These are phyloP conservation scores for Crataegus laevigata DNA, from an alignment of 306 rosid species.

Conservation along the genomic window DNA sequence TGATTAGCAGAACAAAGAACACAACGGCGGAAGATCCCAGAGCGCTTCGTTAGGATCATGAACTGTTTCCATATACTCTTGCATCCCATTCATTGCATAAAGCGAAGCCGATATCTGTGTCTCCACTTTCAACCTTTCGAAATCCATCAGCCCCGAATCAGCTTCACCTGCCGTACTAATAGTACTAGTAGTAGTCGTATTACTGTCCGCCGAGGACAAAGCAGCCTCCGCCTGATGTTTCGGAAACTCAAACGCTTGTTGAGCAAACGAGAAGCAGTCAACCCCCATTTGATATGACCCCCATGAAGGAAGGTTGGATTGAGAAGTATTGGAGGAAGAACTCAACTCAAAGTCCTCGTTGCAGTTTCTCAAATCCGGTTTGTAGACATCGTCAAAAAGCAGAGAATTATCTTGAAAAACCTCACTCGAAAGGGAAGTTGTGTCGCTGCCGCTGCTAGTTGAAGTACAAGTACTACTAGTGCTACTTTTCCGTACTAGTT, in stretches of 20 bases:
- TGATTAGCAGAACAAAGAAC: conserved; percentile 48
- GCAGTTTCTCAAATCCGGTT: conserved; percentile 61
- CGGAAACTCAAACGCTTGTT: conserved; percentile 42
- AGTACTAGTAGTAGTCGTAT: neutral
- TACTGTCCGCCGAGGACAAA: neutral
- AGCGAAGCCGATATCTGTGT: conserved; percentile 91
- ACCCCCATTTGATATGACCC: conserved; percentile 25
- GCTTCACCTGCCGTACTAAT: neutral
- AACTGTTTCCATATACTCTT: conserved; percentile 81
- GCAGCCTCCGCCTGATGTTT: conserved; percentile 16
- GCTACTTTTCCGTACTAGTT: neutral
- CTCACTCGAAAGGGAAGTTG: conserved; percentile 7
- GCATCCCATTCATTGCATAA: conserved; percentile 87
- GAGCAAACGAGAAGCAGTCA: conserved; percentile 44
- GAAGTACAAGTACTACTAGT: neutral
- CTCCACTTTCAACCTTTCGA: conserved; percentile 85
- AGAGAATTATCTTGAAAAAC: conserved; percentile 13
- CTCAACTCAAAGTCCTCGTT: conserved; percentile 24
- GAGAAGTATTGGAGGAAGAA: neutral
- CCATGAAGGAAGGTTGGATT: conserved; percentile 34
- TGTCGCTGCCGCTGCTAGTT: conserved; percentile 6
- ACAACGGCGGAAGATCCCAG: conserved; percentile 88
- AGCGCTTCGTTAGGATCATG: conserved; percentile 53
- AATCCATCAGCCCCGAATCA: conserved; percentile 44
- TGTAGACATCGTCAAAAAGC: conserved; percentile 48